A percentile compares a stretch with the other conserved stretches of the same genome.
Evolutionary conservation across 495 filamentous ascomycete species (phyloP).

Genomic region (Trichoderma virens): DNA sequence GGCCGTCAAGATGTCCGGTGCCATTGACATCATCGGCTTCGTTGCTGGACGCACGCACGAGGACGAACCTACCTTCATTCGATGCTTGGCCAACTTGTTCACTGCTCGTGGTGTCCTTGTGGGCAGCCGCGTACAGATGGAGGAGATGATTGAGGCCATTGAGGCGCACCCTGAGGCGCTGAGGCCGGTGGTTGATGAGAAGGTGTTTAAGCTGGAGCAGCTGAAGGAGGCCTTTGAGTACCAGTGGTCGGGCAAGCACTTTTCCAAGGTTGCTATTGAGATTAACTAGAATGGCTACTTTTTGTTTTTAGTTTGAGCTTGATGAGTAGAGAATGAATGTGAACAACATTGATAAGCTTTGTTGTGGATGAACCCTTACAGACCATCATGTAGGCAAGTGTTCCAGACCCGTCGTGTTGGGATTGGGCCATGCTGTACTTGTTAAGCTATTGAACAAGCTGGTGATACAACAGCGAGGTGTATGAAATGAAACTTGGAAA

Average conservation of each 20-base stretch:
- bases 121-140: constrained; percentile 43
- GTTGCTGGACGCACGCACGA: constrained; percentile 32
- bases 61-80: constrained; percentile 36
- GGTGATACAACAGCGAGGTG: neutral
- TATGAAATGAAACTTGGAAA: neutral
- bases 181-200: constrained; percentile 18
- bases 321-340: neutral
- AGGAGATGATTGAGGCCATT: constrained; percentile 40
- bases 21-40: constrained; percentile 50
- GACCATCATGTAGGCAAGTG: neutral
- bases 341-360: too few species aligned
- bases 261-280: constrained; percentile 23
- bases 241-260: constrained; percentile 19
- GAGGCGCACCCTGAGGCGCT: constrained; percentile 20
- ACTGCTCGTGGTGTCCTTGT: constrained; percentile 46
- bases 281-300: constrained; percentile 13
- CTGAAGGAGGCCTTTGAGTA: constrained; percentile 25
- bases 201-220: constrained; percentile 21
- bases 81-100: constrained; percentile 38
- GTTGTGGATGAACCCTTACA: neutral
- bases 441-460: neutral
- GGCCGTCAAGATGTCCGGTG: constrained; percentile 44
- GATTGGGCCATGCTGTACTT: neutral
- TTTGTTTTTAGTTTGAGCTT: neutral
- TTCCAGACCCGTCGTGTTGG: neutral